Evolutionary conservation across 129 eudicot species (phyloP), one percentile per base, ranked within the genome.

Genomic region (Tanacetum coccineum): DNA sequence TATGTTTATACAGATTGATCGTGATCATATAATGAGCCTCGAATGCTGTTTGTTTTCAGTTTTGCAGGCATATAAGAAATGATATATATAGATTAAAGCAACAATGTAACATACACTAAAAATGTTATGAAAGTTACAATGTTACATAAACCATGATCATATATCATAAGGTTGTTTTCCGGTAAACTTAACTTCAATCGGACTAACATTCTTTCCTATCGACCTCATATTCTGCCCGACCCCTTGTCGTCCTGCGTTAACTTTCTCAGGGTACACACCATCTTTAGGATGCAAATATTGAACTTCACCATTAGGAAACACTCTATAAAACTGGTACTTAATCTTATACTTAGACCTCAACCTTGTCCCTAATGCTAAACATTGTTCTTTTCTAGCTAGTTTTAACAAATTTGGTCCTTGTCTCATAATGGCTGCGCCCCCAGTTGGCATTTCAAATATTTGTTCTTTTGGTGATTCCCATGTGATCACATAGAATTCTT

Each of bases 401-500:
- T 91, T 91, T 72, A 91, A 76, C 76, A 91, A 52, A 32, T 91
- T 91, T n/a, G 97, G 97, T 0, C 97, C 95, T 72, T 91, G 73
- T 39, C 97, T 72, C 97, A 91, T 91, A 15, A 87, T 85, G 40
- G 95, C 97, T 13, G 97, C 97, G 4, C 97, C 97, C 11, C 97
- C 97, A 3, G 97, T 91, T 15, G 97, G 97, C 97, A 91, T 91
- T 79, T 91, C 97, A 58, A 91, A 91, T 67, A 90, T 82, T 63
- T 90, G 97, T 50, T 90, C 95, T 68, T 90, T 90, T 1, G 97
- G 97, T 7, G 97, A 90, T 13, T 84, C 92, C 97, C 97, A 90
- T 48, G 97, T 90, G 64, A 90, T 90, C 6, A 90, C 97, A 36
- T 90, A 90, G 67, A 90, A 90, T 40, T 90, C 97, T 68, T 90